phyloP scores from a whole-genome alignment of 257 asterid species.

The Solanum piurae region DNA sequence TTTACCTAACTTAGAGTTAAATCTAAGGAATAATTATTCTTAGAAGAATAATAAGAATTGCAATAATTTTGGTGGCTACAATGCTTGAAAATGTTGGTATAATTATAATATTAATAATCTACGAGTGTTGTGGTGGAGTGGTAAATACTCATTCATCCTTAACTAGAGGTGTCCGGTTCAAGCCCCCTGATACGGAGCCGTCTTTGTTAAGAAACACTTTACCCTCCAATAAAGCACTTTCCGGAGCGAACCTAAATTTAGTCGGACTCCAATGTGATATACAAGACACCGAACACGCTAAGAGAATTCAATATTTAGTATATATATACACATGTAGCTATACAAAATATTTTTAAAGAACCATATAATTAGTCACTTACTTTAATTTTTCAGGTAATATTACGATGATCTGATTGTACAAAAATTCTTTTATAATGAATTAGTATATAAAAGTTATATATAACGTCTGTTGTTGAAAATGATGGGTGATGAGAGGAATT shows the following conservation, averaged over 20 bases:
- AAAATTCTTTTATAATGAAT: neutral
- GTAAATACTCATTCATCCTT: no score
- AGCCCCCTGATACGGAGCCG: fast-evolving
- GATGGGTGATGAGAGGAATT: neutral
- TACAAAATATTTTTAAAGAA: neutral
- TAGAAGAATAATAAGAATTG: neutral
- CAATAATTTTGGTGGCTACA: neutral
- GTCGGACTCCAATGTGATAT: no score
- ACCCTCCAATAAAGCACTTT: no score
- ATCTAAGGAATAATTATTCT: neutral
- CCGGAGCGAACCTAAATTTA: fast-evolving
- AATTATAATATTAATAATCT: neutral
- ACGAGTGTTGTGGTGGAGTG: no score
- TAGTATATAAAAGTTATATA: neutral
- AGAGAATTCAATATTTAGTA: no score
- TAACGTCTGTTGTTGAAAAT: neutral
- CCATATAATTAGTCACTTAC: neutral
- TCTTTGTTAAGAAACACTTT: no score
- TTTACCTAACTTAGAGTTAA: neutral
- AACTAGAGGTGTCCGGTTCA: no score
- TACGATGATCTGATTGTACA: neutral
- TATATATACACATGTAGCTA: no score
- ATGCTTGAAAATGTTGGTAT: neutral
- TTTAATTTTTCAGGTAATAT: neutral
- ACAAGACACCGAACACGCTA: no score